Base-by-base conservation (phyloP, 1,284 basidiomycete species). In the Melampsora larici-populina region DNA sequence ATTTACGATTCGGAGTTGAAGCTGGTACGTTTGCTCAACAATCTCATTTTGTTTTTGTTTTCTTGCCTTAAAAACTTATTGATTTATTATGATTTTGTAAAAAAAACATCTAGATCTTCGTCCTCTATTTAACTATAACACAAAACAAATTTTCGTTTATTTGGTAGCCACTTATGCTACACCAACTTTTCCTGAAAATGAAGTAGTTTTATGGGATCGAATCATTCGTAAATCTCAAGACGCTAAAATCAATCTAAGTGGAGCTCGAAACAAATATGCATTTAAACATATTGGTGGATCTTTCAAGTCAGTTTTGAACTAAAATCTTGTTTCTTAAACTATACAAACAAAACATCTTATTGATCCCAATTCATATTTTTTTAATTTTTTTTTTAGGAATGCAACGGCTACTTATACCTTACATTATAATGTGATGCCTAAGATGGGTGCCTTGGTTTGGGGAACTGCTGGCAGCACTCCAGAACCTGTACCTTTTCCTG, bases 101-200 rank as follows among this genome's bases (percentile, higher is more conserved):
- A 36, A 3, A 3, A 46, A 46, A 46, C 3, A 3, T 13, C 15
- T 81, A 91, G 93, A 96, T 84, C 85, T 95, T 17, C 86, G 87
- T 15, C 88, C 92, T 3, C 86, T 96, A 24, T 96, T 95, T 85
- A 87, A 93, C 83, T 96, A 93, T 92, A 96, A 96, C 83, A 96
- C 93, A 15, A 96, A 96, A 84, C 93, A 96, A 83, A 83, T 96
- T 21, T 95, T 96, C 82, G 84, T 95, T 26, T 93, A 91, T 82
- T 86, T 94, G 55, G 88, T 89, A 80, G 92, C 91, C 0, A 91
- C 93, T 82, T 93, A 92, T 81, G 87, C 86, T 55, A 91, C 89
- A 76, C 83, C 86, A 0, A 86, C 90, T 84, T 90, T 91, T 69
- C 87, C 89, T 0, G 87, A 89, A 79, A 95, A 94, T 83, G 87